phyloP scores from a whole-genome alignment of 192 early-diverging fungal species.

The Oehlia diaphana region DNA sequence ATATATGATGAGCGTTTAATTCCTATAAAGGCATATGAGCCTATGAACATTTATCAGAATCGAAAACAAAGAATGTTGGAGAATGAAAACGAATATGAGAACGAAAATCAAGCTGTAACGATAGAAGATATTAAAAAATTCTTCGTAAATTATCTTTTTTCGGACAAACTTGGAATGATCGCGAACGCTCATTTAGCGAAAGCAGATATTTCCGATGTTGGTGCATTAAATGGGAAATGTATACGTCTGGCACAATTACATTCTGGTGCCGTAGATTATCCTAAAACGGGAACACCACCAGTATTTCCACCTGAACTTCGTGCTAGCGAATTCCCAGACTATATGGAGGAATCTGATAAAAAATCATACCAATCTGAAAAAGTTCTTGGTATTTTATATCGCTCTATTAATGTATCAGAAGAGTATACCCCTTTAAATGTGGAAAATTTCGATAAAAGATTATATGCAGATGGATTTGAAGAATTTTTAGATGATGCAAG shows the following conservation, averaged over 20 bases:
- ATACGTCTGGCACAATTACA: constrained; percentile 63
- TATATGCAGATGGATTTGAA: constrained; percentile 51
- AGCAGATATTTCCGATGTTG: constrained; percentile 50
- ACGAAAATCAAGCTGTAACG: constrained; percentile 15
- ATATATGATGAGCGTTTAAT: constrained; percentile 58
- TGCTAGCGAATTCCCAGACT: constrained; percentile 60
- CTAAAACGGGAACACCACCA: constrained; percentile 66
- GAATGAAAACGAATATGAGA: constrained; percentile 3
- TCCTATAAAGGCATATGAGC: constrained; percentile 29
- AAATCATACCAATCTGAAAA: constrained; percentile 51
- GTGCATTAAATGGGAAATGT: constrained; percentile 54
- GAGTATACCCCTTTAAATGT: constrained; percentile 40
- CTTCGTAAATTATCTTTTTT: constrained; percentile 65
- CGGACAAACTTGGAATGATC: constrained; percentile 67
- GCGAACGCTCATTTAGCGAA: constrained; percentile 68
- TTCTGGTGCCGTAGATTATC: constrained; percentile 75
- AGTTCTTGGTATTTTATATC: constrained; percentile 56
- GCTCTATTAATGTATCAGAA: constrained; percentile 39
- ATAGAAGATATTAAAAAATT: constrained; percentile 55
- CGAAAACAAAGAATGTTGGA: constrained; percentile 30
- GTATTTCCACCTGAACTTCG: constrained; percentile 40
- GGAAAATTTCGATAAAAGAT: constrained; percentile 35
- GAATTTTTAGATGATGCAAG: constrained; percentile 54
- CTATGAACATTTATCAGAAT: constrained; percentile 54
- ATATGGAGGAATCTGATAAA: constrained; percentile 67